phyloP scores from a whole-genome alignment of 164 flowering plant species.

The Liquidambar formosana region DNA sequence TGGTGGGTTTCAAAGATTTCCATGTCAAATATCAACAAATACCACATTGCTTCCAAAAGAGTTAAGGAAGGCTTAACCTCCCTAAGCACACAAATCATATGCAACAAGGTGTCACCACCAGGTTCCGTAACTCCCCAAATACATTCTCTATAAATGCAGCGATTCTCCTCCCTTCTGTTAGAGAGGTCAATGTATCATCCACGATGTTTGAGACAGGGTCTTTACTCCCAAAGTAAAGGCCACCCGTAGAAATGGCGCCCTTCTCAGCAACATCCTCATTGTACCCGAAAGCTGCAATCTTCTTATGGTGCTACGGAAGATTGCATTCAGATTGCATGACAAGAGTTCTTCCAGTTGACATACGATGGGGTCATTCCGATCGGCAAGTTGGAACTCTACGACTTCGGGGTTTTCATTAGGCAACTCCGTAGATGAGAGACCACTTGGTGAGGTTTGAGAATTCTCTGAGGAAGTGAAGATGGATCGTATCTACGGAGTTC shows the following conservation, averaged over 20 bases:
- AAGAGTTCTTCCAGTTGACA: slow-evolving; percentile 30
- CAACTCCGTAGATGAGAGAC: background rate
- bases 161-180: slow-evolving; percentile 14
- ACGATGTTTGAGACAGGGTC: slow-evolving; percentile 30
- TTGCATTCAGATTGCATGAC: slow-evolving; percentile 10
- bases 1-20: slow-evolving; percentile 9
- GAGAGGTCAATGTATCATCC: slow-evolving; percentile 17
- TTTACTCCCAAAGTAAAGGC: slow-evolving; percentile 27
- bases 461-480: background rate
- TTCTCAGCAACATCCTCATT: slow-evolving; percentile 25
- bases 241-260: slow-evolving; percentile 24
- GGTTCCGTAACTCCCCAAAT: slow-evolving; percentile 26
- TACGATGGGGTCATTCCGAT: slow-evolving; percentile 31
- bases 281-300: slow-evolving; percentile 33
- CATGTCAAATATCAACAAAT: slow-evolving; percentile 35
- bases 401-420: background rate
- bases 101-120: slow-evolving; percentile 32
- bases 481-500: too few species aligned
- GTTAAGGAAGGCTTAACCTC: slow-evolving; percentile 33
- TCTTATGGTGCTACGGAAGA: slow-evolving; percentile 24
- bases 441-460: slow-evolving; percentile 4
- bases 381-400: slow-evolving; percentile 9
- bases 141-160: slow-evolving; percentile 1
- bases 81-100: slow-evolving; percentile 32
- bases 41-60: slow-evolving; percentile 43